Percentiles rank a stretch among this genome's conserved stretches.
phyloP scores from a whole-genome alignment of 2,329 filamentous ascomycete genomes.

The Acephala macrosclerotiorum region DNA sequence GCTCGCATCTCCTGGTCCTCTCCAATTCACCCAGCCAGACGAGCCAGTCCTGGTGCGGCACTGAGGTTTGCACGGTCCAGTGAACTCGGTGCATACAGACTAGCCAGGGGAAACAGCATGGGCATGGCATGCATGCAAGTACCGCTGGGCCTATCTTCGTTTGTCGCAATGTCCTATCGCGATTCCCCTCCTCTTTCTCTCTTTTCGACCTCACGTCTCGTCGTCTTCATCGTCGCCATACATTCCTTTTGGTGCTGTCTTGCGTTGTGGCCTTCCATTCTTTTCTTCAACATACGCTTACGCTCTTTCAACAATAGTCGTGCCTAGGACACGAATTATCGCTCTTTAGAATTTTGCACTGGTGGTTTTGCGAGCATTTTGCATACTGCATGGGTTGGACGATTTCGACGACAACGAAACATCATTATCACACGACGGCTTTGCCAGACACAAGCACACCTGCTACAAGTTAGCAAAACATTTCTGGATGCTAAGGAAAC shows the following conservation, averaged over 20 bases:
- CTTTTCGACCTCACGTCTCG: slow-evolving; percentile 8
- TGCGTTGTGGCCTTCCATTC: slow-evolving; percentile 24
- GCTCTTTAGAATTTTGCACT: slow-evolving; percentile 25
- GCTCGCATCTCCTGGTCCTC: not conserved
- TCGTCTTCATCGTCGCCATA: not conserved
- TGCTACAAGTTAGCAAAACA: slow-evolving; percentile 9
- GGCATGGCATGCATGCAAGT: slow-evolving; percentile 4
- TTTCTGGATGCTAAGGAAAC: slow-evolving; percentile 1
- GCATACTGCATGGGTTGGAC: slow-evolving; percentile 6
- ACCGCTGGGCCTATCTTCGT: slow-evolving; percentile 9
- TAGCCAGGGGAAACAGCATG: slow-evolving; percentile 3
- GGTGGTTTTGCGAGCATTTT: slow-evolving; percentile 17
- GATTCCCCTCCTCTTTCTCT: not conserved
- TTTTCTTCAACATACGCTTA: slow-evolving; percentile 28
- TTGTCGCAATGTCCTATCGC: slow-evolving; percentile 13
- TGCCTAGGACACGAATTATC: slow-evolving; percentile 32
- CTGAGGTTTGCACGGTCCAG: slow-evolving; percentile 15
- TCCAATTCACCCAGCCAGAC: slow-evolving; percentile 12
- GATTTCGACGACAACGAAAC: slow-evolving; percentile 7
- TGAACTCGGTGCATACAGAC: slow-evolving; percentile 3
- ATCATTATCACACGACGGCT: slow-evolving; percentile 1
- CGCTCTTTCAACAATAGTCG: slow-evolving; percentile 26
- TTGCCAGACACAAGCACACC: not conserved
- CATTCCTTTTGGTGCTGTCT: slow-evolving; percentile 6
- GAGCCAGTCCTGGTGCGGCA: slow-evolving; percentile 15